Conservation (phyloP, 352 stramenopile genomes). For the Phytophthora ohioensis region DNA sequence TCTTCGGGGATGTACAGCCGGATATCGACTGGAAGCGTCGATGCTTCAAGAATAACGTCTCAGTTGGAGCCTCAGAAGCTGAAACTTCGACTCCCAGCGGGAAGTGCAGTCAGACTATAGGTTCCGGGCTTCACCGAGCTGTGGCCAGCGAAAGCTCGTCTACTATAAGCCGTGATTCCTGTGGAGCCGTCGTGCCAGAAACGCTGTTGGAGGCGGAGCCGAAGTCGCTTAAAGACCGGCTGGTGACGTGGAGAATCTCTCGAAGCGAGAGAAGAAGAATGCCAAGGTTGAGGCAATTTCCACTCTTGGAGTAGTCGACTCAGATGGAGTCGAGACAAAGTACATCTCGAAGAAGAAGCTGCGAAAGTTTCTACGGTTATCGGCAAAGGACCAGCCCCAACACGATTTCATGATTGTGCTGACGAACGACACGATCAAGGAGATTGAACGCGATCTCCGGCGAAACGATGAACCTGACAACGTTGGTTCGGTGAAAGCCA, state of each 20-base stretch:
- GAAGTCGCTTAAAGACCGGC: slow-evolving; percentile 14
- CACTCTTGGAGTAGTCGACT: slow-evolving; percentile 13
- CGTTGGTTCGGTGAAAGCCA: slow-evolving; percentile 14
- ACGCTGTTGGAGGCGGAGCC: slow-evolving; percentile 8
- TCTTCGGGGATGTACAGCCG: slow-evolving; percentile 22
- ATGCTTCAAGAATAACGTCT: slow-evolving; percentile 15
- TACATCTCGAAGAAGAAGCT: slow-evolving; percentile 33
- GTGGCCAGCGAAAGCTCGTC: background rate
- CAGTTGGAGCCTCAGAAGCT: background rate
- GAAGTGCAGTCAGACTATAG: slow-evolving; percentile 12
- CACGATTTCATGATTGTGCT: slow-evolving; percentile 29
- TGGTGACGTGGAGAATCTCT: slow-evolving; percentile 14
- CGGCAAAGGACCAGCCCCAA: slow-evolving; percentile 6
- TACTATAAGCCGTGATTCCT: slow-evolving; percentile 12
- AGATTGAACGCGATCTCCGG: slow-evolving; percentile 1
- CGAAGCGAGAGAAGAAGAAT: slow-evolving; percentile 18
- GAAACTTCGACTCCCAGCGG: slow-evolving; percentile 13
- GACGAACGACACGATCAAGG: slow-evolving; percentile 21
- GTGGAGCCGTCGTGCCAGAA: slow-evolving; percentile 17
- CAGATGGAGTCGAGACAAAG: slow-evolving; percentile 23
- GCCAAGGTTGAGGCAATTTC: background rate
- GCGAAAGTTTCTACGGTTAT: slow-evolving; percentile 22
- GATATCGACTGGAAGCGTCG: slow-evolving; percentile 17
- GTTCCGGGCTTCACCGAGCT: slow-evolving; percentile 14
- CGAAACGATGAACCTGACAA: slow-evolving; percentile 14